Evolutionary conservation across 768 basidiomycete genomes (phyloP), one percentile per base, ranked within the genome.

Genomic region (Leucogyrophana mollusca): DNA sequence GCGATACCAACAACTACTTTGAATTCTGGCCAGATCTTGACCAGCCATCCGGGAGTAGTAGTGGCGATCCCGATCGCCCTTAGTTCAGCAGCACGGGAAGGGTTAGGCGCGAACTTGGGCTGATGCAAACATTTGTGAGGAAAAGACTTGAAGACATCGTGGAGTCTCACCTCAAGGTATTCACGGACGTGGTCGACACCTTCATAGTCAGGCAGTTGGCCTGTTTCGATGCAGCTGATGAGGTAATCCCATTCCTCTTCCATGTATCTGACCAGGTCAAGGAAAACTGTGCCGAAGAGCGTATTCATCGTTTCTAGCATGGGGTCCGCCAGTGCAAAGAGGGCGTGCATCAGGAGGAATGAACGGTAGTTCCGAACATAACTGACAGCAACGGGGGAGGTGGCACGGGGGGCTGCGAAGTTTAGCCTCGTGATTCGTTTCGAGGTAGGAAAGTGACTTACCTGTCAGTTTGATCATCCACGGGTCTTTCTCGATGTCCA

Each of bases 251-350:
- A 54, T 24, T 54, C 59, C 14, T 58, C 44, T 16, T 56, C 59
- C 37, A 59, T 51, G 37, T 44, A 43, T 9, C 55, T 40, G 16
- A 51, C 42, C 49, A 61, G 50, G 21, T 62, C 60, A 2, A 62
- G 8, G 13, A 60, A 56, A 3, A 54, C 40, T 18, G 47, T 56
- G 8, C 43, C 48, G 34, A 51, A 61, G 3, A 61, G 23, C 0
- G 54, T 51, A 25, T 40, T 52, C 17, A 54, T 42, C n/a, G 50
- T 61, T 23, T 40, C 35, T 11, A 45, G 9, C 25, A 25, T 20
- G 30, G 17, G 23, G 14, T 49, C 39, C 13, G 33, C 38, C 18
- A 52, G 37, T 35, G 47, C 51, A 24, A 52, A 52, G 16, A 52
- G 38, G 16, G 43, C 43, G 22, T 49, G 42, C 43, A 45, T 47